A percentile compares a stretch with the other conserved stretches of the same genome.
Conservation (phyloP, 495 filamentous ascomycete genomes). For the Neurospora sublineolata region DNA sequence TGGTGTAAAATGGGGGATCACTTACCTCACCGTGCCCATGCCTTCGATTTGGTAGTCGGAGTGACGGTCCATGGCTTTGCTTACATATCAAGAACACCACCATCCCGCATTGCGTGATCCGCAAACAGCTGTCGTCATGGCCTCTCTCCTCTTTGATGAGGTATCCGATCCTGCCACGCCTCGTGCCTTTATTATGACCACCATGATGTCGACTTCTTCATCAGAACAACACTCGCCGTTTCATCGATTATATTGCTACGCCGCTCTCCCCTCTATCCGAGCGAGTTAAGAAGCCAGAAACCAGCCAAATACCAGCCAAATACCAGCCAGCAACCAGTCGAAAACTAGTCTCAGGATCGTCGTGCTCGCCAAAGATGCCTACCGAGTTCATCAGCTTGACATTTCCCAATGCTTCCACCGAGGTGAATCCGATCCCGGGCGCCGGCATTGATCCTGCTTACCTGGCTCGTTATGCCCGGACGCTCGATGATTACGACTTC, state of each 20-base stretch:
- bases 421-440: constrained; percentile 37
- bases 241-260: background rate
- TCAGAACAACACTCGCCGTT: background rate
- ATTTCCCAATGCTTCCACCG: constrained; percentile 38
- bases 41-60: background rate
- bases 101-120: background rate
- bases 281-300: background rate
- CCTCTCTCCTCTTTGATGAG: background rate
- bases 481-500: constrained; percentile 41
- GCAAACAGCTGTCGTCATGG: background rate
- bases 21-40: background rate
- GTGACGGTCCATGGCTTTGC: background rate
- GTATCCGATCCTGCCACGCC: background rate
- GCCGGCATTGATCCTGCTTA: constrained; percentile 36
- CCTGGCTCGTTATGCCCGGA: constrained; percentile 36
- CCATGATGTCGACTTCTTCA: background rate
- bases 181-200: background rate
- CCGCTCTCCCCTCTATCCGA: background rate
- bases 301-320: background rate
- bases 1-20: background rate
- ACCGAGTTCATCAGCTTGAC: constrained; percentile 45
- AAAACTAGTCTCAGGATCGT: background rate
- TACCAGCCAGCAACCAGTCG: no score
- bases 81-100: background rate
- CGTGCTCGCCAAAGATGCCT: constrained; percentile 25